Conservation (phyloP, 306 rosid species). For the Prunus mume region DNA sequence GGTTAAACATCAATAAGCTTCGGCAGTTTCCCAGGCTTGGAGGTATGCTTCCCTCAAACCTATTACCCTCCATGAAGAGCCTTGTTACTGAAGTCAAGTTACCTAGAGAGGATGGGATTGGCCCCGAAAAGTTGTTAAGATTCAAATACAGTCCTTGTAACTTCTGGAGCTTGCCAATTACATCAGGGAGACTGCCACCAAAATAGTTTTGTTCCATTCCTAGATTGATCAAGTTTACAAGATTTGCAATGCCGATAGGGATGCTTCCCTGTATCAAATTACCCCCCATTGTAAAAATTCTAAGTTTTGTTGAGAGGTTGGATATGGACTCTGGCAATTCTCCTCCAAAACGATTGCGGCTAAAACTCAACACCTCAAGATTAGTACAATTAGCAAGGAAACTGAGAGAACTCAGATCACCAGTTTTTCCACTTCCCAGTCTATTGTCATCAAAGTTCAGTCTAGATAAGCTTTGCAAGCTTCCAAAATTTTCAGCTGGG, state of each 20-base stretch:
- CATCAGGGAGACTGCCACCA: constrained; percentile 24
- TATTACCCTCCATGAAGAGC: constrained; percentile 20
- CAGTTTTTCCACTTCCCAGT: constrained; percentile 30
- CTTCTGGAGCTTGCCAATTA: constrained; percentile 25
- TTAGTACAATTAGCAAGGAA: constrained; percentile 33
- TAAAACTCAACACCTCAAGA: constrained; percentile 20
- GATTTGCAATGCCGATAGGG: constrained; percentile 24
- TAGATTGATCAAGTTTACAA: constrained; percentile 19
- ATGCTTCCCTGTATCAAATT: constrained; percentile 33
- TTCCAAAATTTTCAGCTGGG: constrained; percentile 35
- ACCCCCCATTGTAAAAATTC: neutral
- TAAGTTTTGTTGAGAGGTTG: constrained; percentile 29
- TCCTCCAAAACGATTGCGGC: constrained; percentile 20
- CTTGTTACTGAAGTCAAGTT: constrained; percentile 23
- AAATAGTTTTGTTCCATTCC: constrained; percentile 20
- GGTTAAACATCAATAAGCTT: constrained; percentile 12
- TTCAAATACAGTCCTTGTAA: neutral
- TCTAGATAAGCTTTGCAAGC: constrained; percentile 25
- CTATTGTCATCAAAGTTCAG: constrained; percentile 30
- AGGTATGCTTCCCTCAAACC: constrained; percentile 27
- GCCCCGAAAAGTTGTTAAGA: constrained; percentile 9
- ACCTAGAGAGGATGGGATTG: constrained; percentile 25
- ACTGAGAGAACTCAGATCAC: constrained; percentile 24
- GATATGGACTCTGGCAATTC: constrained; percentile 26
- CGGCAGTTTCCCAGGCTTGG: constrained; percentile 26